Evolutionary conservation across 768 basidiomycete species (phyloP).

Genomic region (Filobasidium wieringae): DNA sequence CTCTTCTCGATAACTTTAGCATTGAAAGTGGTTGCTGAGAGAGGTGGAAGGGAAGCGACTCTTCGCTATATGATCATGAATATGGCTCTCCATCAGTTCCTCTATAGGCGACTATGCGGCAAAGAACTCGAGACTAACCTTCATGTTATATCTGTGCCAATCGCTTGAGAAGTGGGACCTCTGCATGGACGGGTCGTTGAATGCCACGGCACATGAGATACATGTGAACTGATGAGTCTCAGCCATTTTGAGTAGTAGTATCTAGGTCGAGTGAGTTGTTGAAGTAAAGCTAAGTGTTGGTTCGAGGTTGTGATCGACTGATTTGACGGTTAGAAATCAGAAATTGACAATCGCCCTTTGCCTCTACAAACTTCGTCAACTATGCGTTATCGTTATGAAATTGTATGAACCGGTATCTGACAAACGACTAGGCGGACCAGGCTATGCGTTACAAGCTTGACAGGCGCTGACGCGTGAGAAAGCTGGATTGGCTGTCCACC

Average conservation of each 20-base stretch:
- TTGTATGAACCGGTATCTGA: too few relatives aligned
- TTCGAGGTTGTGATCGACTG: background rate
- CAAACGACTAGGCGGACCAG: too few relatives aligned
- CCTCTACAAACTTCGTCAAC: too few relatives aligned
- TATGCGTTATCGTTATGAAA: too few relatives aligned
- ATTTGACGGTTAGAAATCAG: background rate
- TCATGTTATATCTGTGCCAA: conserved; percentile 96
- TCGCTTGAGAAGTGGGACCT: conserved; percentile 83
- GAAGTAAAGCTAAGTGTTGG: background rate
- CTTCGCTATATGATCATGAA: conserved; percentile 46
- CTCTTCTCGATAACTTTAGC: conserved; percentile 73
- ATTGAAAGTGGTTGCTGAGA: conserved; percentile 65
- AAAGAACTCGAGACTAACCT: conserved; percentile 37
- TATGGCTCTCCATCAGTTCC: background rate
- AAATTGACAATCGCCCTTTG: background rate
- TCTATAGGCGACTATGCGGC: background rate
- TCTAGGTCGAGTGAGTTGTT: background rate
- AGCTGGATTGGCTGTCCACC: too few relatives aligned
- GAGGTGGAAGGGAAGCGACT: conserved; percentile 76
- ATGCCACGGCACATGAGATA: conserved; percentile 79
- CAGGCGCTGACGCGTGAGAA: background rate
- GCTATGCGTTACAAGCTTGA: background rate
- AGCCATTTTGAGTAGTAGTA: conserved; percentile 4
- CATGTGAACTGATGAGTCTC: conserved; percentile 55
- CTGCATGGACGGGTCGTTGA: conserved; percentile 69